Evolutionary conservation across 2,329 filamentous ascomycete species (phyloP), one percentile per base, ranked within the genome.

Genomic region (Phaeosphaeria sp.): DNA sequence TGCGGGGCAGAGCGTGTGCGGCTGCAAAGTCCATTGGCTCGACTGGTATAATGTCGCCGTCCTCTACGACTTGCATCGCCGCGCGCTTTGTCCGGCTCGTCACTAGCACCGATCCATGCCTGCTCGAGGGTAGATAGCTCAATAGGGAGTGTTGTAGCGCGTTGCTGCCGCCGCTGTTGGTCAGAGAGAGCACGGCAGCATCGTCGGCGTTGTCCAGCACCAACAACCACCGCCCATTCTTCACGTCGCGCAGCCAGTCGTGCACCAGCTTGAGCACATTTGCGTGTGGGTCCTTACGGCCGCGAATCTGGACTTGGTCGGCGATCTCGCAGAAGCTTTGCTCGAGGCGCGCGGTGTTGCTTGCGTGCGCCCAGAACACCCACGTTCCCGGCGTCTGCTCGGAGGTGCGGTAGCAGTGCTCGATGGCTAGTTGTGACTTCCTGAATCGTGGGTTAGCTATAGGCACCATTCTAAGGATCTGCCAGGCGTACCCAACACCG

Each of bases 131-230:
- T 0, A 68, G 22, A 25, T 62, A 64, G 13, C 13, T 11, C 7
- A n/a, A 49, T n/a, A 33, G n/a, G 9, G 6, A 25, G 25, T 49
- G 25, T 20, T 20, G 13, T 3, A 36, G 4, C 2, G 10, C 11
- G n/a, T 18, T 52, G 7, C 18, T 15, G 25, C 50, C 43, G 42
- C 20, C 43, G 44, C 4, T 18, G 4, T 25, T 22, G 15, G 3
- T 18, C 11, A 30, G 36, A n/a, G 1, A 43, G 11, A 43, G 15
- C 23, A 23, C 20, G 7, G 15, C 43, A 46, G 53, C 55, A 56
- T 67, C 51, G 36, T 68, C 66, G 11, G 49, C 58, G 33, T 67
- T 69, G 52, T 70, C 67, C 1, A 70, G 54, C 7, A 69, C 56
- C 1, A 70, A 23, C 46, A 67, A 33, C 66, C 66, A 69, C 22